These are phyloP conservation scores for Musa troglodytarum DNA, from an alignment of 176 grass and related monocot species.

Conservation along the genomic window DNA sequence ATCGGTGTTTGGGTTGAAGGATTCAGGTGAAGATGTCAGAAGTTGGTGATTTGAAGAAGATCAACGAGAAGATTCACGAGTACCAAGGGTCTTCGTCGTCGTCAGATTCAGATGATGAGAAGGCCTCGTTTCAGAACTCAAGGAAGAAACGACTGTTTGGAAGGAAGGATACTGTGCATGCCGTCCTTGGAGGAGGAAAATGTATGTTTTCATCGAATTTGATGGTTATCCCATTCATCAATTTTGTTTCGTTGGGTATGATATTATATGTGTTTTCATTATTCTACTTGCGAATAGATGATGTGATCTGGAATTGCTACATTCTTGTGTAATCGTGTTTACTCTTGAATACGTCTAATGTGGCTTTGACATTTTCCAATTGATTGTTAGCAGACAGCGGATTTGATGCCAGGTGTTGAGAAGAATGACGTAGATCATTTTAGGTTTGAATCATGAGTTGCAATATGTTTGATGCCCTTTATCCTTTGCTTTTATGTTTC, in stretches of 20 bases:
- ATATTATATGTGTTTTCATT: too few species aligned
- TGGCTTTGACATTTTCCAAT: too few species aligned
- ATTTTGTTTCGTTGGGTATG: too few species aligned
- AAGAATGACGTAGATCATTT: too few species aligned
- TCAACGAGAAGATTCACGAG: slow-evolving; percentile 57
- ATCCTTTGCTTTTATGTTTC: too few species aligned
- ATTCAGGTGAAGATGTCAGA: slow-evolving; percentile 53
- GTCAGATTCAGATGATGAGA: slow-evolving; percentile 59
- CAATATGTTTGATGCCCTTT: too few species aligned
- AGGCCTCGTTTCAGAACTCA: slow-evolving; percentile 20
- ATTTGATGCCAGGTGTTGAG: too few species aligned
- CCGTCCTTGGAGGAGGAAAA: slow-evolving; percentile 63
- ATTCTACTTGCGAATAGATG: not conserved
- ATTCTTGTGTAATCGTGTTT: not conserved
- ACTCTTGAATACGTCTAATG: too few species aligned
- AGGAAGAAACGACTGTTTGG: slow-evolving; percentile 57
- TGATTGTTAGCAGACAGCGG: too few species aligned
- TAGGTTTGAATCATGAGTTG: too few species aligned
- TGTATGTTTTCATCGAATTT: slow-evolving; percentile 18
- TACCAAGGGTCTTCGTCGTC: slow-evolving; percentile 44
- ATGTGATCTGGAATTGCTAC: not conserved
- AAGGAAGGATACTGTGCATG: slow-evolving; percentile 40
- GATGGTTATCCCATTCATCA: too few species aligned
- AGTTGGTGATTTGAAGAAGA: slow-evolving; percentile 49
- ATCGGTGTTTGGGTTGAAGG: not conserved